These are phyloP conservation scores for Ceratobasidium sp. DNA, from an alignment of 1,284 basidiomycete species.

Conservation along the genomic window DNA sequence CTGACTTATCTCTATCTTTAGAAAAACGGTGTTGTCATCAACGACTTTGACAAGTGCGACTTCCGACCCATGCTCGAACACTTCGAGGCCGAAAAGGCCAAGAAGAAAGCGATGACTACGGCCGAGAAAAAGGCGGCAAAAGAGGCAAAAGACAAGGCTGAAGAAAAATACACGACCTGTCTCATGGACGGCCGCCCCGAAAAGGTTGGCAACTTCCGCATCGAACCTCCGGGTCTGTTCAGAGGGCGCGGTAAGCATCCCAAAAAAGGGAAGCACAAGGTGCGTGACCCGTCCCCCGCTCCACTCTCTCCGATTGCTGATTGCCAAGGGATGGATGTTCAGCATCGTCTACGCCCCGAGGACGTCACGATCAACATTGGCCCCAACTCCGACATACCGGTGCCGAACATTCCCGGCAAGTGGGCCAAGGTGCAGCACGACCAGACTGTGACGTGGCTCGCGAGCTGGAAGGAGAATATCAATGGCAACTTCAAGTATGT, in stretches of 20 bases:
- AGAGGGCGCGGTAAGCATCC: conserved; percentile 98
- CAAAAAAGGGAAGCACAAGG: conserved; percentile 96
- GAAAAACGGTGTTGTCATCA: conserved; percentile 75
- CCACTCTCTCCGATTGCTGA: conserved; percentile 1
- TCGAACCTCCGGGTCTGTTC: conserved; percentile 98
- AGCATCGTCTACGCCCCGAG: conserved; percentile 91
- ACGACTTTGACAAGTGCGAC: conserved; percentile 86
- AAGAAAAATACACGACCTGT: conserved; percentile 89
- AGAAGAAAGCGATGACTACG: conserved; percentile 88
- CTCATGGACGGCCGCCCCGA: conserved; percentile 95
- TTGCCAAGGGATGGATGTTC: conserved; percentile 18
- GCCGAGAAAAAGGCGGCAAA: conserved; percentile 93
- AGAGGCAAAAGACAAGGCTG: conserved; percentile 85
- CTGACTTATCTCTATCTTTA: too few species aligned
- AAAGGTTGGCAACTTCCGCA: conserved; percentile 97
- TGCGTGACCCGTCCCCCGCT: conserved; percentile 57
- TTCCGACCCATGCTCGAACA: conserved; percentile 96
- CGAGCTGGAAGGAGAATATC: conserved; percentile 97
- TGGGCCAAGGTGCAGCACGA: conserved; percentile 92
- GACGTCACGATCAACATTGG: conserved; percentile 97
- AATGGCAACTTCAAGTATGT: conserved; percentile 96
- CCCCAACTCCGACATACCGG: conserved; percentile 76
- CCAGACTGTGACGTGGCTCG: conserved; percentile 96
- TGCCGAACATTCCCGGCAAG: conserved; percentile 88
- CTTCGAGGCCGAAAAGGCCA: conserved; percentile 92